Percentiles rank a stretch among this genome's conserved stretches.
Conservation (phyloP, 1,284 basidiomycete species). For the Puccinia coronata region DNA sequence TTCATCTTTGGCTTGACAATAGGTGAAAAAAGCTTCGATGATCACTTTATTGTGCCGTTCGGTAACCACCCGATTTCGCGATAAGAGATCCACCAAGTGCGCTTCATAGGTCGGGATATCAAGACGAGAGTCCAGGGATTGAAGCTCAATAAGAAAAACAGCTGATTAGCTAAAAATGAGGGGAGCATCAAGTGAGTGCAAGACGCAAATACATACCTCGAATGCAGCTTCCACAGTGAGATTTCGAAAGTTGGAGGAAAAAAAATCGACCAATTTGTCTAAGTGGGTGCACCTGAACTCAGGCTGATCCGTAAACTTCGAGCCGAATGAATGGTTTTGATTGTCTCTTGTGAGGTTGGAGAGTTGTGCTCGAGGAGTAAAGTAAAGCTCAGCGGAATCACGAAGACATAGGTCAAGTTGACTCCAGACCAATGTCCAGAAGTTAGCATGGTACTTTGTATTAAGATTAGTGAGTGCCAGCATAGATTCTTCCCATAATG, state of each 20-base stretch:
- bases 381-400: conserved; percentile 18
- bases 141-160: conserved; percentile 61
- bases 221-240: conserved; percentile 64
- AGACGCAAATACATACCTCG: conserved; percentile 64
- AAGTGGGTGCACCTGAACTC: conserved; percentile 44
- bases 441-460: conserved; percentile 67
- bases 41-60: conserved; percentile 82
- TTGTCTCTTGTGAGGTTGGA: conserved; percentile 50
- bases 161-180: background rate
- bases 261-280: conserved; percentile 26
- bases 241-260: conserved; percentile 52
- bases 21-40: conserved; percentile 72
- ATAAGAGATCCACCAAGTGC: conserved; percentile 73
- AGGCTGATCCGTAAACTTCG: conserved; percentile 41
- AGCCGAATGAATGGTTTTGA: conserved; percentile 3
- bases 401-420: conserved; percentile 52
- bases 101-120: conserved; percentile 74
- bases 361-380: conserved; percentile 64
- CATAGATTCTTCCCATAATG: conserved; percentile 80
- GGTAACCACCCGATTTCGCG: conserved; percentile 69
- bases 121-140: conserved; percentile 69
- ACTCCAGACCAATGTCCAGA: conserved; percentile 70
- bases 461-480: conserved; percentile 68
- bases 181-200: conserved; percentile 27
- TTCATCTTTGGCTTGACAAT: conserved; percentile 59